These are phyloP conservation scores for Triangularia verruculosa DNA, from an alignment of 2,329 filamentous ascomycete genomes.

Conservation along the genomic window DNA sequence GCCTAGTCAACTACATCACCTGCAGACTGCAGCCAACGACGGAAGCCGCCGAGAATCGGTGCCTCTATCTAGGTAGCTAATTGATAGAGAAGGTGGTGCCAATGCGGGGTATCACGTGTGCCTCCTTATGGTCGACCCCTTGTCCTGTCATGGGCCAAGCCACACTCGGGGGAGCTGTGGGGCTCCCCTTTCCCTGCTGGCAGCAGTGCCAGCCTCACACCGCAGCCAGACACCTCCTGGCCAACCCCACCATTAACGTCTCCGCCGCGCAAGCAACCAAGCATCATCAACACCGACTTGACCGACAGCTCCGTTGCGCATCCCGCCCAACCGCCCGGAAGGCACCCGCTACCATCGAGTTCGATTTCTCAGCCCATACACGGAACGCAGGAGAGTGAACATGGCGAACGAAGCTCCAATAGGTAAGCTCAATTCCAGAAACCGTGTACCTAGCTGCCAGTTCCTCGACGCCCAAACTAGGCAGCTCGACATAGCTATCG, in stretches of 20 bases:
- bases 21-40: not conserved
- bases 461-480: constrained; percentile 1
- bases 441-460: not conserved
- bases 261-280: constrained; percentile 16
- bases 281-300: constrained; percentile 3
- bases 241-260: constrained; percentile 28
- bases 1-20: not conserved
- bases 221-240: constrained; percentile 6
- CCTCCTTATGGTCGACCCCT: not conserved
- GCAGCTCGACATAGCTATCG: constrained; percentile 8
- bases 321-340: not conserved
- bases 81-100: not conserved
- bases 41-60: constrained; percentile 3
- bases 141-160: constrained; percentile 15
- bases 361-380: not conserved
- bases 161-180: constrained; percentile 20
- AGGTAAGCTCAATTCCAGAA: constrained; percentile 17
- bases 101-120: constrained; percentile 30
- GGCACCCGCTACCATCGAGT: not conserved
- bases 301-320: not conserved
- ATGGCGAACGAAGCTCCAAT: constrained; percentile 55
- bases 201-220: constrained; percentile 9
- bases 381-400: constrained; percentile 11
- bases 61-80: too few species aligned
- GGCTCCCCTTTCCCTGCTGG: constrained; percentile 2